These are phyloP conservation scores for Grosmannia serpens DNA, from an alignment of 2,329 filamentous ascomycete genomes.

Conservation along the genomic window DNA sequence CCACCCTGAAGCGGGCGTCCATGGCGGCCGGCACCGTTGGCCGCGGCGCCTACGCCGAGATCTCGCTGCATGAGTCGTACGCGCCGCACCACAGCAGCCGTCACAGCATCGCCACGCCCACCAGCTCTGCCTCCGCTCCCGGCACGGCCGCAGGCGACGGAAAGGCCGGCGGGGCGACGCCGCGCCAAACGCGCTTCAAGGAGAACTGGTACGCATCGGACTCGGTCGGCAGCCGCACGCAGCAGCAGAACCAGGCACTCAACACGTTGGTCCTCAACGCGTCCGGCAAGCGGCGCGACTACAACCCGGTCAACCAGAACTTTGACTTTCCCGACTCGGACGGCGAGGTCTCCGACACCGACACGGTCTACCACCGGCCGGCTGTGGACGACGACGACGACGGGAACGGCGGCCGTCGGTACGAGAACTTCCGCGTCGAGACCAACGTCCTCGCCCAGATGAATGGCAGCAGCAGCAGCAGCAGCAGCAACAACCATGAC, in stretches of 20 bases:
- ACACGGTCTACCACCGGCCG: slow-evolving; percentile 21
- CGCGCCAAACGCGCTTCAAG: slow-evolving; percentile 30
- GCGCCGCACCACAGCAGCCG: slow-evolving; percentile 15
- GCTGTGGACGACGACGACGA: slow-evolving; percentile 17
- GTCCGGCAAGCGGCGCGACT: slow-evolving; percentile 24
- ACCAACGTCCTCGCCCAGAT: slow-evolving; percentile 10
- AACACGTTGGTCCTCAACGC: slow-evolving; percentile 21
- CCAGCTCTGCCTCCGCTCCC: no score
- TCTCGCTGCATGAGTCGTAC: slow-evolving; percentile 31
- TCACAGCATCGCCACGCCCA: slow-evolving; percentile 2
- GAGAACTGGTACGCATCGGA: slow-evolving; percentile 45
- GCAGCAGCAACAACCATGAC: not conserved
- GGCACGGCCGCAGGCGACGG: slow-evolving; percentile 3
- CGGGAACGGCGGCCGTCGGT: slow-evolving; percentile 8
- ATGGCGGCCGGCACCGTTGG: slow-evolving; percentile 16
- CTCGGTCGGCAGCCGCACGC: slow-evolving; percentile 41
- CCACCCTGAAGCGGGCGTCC: slow-evolving; percentile 32
- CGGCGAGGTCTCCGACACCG: slow-evolving; percentile 19
- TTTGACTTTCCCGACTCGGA: slow-evolving; percentile 23
- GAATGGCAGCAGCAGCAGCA: no score
- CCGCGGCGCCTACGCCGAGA: slow-evolving; percentile 36
- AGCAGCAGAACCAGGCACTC: slow-evolving; percentile 36
- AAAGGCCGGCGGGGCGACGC: slow-evolving; percentile 14
- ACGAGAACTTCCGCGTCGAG: slow-evolving; percentile 15
- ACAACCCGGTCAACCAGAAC: slow-evolving; percentile 34